Conservation (phyloP, 2,329 filamentous ascomycete species). For the Colletotrichum simmondsii region DNA sequence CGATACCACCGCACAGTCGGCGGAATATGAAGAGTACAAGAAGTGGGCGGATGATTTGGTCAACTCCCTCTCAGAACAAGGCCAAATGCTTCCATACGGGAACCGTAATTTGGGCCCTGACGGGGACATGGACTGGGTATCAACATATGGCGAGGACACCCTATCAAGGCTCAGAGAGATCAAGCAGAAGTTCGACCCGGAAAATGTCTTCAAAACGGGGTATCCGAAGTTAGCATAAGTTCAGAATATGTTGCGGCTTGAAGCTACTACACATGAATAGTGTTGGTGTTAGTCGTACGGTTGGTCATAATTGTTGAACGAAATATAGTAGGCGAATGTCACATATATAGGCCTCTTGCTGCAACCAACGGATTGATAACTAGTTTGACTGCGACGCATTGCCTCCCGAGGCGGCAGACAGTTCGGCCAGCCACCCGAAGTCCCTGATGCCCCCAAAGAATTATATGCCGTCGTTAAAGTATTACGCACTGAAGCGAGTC, state of each 20-base stretch:
- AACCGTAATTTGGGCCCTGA: slow-evolving; percentile 26
- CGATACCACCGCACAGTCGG: slow-evolving; percentile 40
- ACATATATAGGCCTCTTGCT: too few species aligned
- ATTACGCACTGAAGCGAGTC: too few species aligned
- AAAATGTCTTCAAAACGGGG: slow-evolving; percentile 30
- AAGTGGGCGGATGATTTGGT: slow-evolving; percentile 37
- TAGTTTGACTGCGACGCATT: too few species aligned
- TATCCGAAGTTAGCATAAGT: slow-evolving; percentile 6
- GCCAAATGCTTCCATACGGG: slow-evolving; percentile 43
- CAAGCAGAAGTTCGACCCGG: slow-evolving; percentile 32
- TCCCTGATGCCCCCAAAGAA: too few species aligned
- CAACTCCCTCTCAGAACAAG: slow-evolving; percentile 43
- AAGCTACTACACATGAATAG: background rate
- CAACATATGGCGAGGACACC: slow-evolving; percentile 43
- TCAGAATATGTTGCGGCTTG: background rate
- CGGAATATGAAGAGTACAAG: slow-evolving; percentile 33
- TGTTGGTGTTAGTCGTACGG: background rate
- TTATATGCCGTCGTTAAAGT: too few species aligned
- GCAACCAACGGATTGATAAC: too few species aligned
- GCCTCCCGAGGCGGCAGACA: too few species aligned
- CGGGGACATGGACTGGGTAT: slow-evolving; percentile 38
- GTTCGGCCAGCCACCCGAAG: too few species aligned
- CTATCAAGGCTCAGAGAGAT: slow-evolving; percentile 32
- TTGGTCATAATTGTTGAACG: background rate
- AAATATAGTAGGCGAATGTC: background rate